Percentiles rank a stretch among this genome's conserved stretches.
Conservation (phyloP, 352 stramenopile genomes). For the Globisporangium paroecandrum region DNA sequence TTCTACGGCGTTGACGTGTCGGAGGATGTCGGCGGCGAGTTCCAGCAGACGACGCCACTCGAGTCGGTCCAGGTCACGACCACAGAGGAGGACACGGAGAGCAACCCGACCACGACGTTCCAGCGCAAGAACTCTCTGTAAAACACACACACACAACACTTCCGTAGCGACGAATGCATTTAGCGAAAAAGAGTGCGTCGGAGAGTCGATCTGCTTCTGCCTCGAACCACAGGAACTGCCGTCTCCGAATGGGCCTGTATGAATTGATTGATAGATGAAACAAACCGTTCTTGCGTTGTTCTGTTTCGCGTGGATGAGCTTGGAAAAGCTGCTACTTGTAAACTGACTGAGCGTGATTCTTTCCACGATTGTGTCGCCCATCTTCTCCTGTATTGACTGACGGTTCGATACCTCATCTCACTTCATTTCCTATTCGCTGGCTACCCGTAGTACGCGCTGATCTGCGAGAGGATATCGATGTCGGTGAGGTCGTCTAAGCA, state of each 20-base stretch:
- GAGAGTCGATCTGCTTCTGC: not conserved
- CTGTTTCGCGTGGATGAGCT: not conserved
- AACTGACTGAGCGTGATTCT: not conserved
- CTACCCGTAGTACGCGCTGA: slow-evolving; percentile 32
- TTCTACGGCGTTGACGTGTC: slow-evolving; percentile 57
- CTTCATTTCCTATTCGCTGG: not conserved
- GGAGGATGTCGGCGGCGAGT: slow-evolving; percentile 21
- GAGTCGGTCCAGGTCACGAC: slow-evolving; percentile 20
- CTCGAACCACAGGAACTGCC: not conserved
- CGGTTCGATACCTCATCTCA: not conserved
- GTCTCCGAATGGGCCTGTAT: not conserved
- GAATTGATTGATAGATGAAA: slow-evolving; percentile 10
- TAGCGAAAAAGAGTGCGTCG: not conserved
- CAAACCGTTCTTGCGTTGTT: not conserved
- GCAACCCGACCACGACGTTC: slow-evolving; percentile 28
- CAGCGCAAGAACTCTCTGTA: slow-evolving; percentile 56
- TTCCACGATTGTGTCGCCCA: not conserved
- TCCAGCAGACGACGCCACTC: slow-evolving; percentile 15
- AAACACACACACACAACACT: not conserved
- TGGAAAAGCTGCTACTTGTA: not conserved
- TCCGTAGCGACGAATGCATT: slow-evolving; percentile 19
- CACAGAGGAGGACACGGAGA: slow-evolving; percentile 34
- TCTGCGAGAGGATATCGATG: slow-evolving; percentile 47
- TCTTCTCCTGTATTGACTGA: not conserved
- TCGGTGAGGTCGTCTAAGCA: slow-evolving; percentile 56